Conservation (phyloP, 2,329 filamentous ascomycete genomes). For the Fusarium palustre region DNA sequence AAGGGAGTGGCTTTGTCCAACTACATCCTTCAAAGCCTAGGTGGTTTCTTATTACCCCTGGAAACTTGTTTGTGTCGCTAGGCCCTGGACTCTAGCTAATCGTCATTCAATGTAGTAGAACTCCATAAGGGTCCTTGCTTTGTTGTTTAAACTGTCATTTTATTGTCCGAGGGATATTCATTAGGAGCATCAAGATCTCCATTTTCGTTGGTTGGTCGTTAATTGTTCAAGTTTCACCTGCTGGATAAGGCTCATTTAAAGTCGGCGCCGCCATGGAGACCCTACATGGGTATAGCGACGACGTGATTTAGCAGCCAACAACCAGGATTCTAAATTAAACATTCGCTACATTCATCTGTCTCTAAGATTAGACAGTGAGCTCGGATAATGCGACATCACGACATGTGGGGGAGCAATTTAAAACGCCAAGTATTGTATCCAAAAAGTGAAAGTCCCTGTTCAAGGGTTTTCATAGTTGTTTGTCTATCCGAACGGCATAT, state of each 20-base stretch:
- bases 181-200: background rate
- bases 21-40: background rate
- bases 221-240: slow-evolving; percentile 20
- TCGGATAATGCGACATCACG: slow-evolving; percentile 25
- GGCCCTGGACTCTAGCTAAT: background rate
- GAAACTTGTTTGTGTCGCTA: background rate
- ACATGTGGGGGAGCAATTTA: background rate
- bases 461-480: slow-evolving; percentile 19
- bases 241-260: slow-evolving; percentile 21
- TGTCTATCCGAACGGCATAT: slow-evolving; percentile 36
- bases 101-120: background rate
- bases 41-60: slow-evolving; percentile 1
- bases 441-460: slow-evolving; percentile 16
- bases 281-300: background rate
- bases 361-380: slow-evolving; percentile 14
- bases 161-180: slow-evolving; percentile 31
- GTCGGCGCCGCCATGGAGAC: slow-evolving; percentile 1
- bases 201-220: slow-evolving; percentile 4
- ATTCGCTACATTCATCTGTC: slow-evolving; percentile 19
- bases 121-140: background rate
- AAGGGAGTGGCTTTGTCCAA: slow-evolving; percentile 25
- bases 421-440: slow-evolving; percentile 2
- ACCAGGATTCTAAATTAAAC: slow-evolving; percentile 18
- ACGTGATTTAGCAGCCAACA: slow-evolving; percentile 4
- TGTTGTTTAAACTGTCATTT: background rate